Evolutionary conservation across 768 basidiomycete species (phyloP).

Genomic region (Russula lepida): DNA sequence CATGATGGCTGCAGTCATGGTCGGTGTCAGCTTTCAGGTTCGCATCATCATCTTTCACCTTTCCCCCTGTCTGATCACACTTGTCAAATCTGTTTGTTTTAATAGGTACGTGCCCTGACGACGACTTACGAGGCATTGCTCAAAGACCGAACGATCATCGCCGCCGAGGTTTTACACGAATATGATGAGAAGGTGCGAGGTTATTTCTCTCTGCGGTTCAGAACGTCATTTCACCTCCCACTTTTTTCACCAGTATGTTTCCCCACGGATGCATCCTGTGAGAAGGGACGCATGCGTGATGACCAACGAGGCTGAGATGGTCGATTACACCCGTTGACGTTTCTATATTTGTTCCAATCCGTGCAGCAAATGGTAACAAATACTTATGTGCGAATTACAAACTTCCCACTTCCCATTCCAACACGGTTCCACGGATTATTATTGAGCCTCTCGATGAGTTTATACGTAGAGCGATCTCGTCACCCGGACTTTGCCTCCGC

Average conservation of each 20-base stretch:
- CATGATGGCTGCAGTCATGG: constrained; percentile 60
- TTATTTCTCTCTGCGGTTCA: neutral
- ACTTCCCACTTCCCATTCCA: neutral
- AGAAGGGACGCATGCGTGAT: constrained; percentile 73
- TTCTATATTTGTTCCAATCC: neutral
- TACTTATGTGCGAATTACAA: neutral
- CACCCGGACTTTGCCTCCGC: constrained; percentile 21
- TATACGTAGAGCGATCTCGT: neutral
- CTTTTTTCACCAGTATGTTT: constrained; percentile 52
- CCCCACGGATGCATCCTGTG: constrained; percentile 71
- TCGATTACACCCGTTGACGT: constrained; percentile 38
- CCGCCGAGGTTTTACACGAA: constrained; percentile 76
- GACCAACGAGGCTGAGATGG: constrained; percentile 78
- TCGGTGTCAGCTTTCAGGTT: constrained; percentile 56
- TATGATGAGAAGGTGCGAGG: constrained; percentile 65
- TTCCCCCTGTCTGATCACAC: neutral
- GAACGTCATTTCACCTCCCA: neutral
- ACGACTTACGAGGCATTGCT: constrained; percentile 54
- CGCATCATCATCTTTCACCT: constrained; percentile 15
- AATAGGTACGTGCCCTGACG: constrained; percentile 42
- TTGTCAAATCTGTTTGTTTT: neutral
- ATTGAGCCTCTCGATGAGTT: neutral
- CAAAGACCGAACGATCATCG: constrained; percentile 68
- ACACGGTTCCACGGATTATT: neutral
- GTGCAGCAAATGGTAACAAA: neutral